Conservation (phyloP, 352 stramenopile species). For the Globisporangium rhizosaccharum region DNA sequence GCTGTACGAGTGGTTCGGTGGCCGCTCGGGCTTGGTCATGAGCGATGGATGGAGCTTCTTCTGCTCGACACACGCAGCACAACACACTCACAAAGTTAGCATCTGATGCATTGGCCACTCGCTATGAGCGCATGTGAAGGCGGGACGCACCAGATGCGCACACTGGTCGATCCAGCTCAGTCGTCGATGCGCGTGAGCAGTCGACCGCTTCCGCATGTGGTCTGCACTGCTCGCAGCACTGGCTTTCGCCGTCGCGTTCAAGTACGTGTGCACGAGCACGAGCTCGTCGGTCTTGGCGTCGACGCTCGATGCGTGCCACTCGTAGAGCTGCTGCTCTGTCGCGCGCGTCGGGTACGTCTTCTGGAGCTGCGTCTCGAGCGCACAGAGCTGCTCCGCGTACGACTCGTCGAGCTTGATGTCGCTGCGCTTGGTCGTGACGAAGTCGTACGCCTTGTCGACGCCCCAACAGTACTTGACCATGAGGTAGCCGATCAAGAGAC, state of each 20-base stretch:
- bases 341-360: slow-evolving; percentile 30
- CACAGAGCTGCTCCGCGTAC: slow-evolving; percentile 70
- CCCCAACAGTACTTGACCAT: slow-evolving; percentile 93
- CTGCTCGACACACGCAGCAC: slow-evolving; percentile 14
- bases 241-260: slow-evolving; percentile 39
- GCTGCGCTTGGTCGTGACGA: slow-evolving; percentile 78
- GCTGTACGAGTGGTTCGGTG: slow-evolving; percentile 72
- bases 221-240: slow-evolving; percentile 12
- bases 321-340: slow-evolving; percentile 63
- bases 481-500: slow-evolving; percentile 86
- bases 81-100: not conserved
- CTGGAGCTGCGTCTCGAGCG: slow-evolving; percentile 60
- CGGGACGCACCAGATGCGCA: slow-evolving; percentile 40
- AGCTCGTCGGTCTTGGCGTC: slow-evolving; percentile 59
- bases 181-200: slow-evolving; percentile 16
- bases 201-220: slow-evolving; percentile 18
- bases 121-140: not conserved
- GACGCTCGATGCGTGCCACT: slow-evolving; percentile 44
- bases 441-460: slow-evolving; percentile 90
- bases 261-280: slow-evolving; percentile 73
- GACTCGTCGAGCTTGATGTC: slow-evolving; percentile 84
- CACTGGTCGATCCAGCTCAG: slow-evolving; percentile 74
- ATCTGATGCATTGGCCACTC: not conserved
- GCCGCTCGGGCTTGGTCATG: slow-evolving; percentile 55
- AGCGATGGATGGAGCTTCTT: slow-evolving; percentile 52